Base-by-base conservation (phyloP, 768 basidiomycete species). In the Multifurca ochricompacta region DNA sequence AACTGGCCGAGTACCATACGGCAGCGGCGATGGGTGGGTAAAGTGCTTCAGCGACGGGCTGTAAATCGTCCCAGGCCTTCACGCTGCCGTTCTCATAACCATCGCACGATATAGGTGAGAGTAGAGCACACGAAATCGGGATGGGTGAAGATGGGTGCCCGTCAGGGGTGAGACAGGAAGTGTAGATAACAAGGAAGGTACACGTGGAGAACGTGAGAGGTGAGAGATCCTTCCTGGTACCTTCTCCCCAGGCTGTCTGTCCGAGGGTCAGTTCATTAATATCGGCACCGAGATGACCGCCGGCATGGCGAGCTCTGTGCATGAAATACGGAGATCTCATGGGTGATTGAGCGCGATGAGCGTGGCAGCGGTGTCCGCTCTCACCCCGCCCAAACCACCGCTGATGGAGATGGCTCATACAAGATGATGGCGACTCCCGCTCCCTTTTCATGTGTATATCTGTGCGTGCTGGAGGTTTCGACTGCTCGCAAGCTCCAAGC, bases 341-440 rank as follows among this genome's bases (percentile, higher is more conserved):
- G 46, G 43, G 28, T 44, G 44, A 9, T 35, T 36, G 35, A 53
- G 45, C 6, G 43, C 52, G 19, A 53, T 9, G 7, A 53, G 44
- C 23, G 52, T 36, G 6, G 45, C 44, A 4, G 52, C 52, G 4
- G 52, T 43, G 31, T 53, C 52, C n/a, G 52, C 42, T 42, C 43
- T 45, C 13, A 42, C 52, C 14, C 52, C 52, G 27, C 52, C 52
- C 6, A 46, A 43, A n/a, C 52, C 52, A 32, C 52, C 35, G 32
- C 52, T 43, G 23, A 53, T 21, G 1, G 52, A 43, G 52, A 53
- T 53, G 23, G 52, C 34, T 53, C 46, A 27, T 23, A 44, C 21
- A 53, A 35, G 35, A 46, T 16, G 52, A 53, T 47, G 27, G n/a
- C n/a, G n/a, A n/a, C n/a, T n/a, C 25, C 43, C 6, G 37, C 52